Base-by-base conservation (phyloP, 352 stramenopile species). In the Phytopythium ostracodes region DNA sequence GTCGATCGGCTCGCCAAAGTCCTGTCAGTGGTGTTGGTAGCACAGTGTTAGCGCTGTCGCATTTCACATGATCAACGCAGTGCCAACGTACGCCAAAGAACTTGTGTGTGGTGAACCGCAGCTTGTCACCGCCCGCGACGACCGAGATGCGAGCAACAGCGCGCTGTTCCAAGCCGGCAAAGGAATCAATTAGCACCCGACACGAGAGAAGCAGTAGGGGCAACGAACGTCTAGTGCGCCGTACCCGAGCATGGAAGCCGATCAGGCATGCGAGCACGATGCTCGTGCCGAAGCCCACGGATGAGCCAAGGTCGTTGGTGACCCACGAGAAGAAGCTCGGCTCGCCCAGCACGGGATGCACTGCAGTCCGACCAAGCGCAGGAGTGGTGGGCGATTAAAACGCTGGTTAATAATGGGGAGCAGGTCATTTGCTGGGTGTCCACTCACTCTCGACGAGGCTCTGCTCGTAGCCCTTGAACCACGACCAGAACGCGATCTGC, bases 401-500 rank as follows among this genome's bases (percentile, higher is more conserved):
- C n/a, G n/a, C n/a, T n/a, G n/a, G n/a, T n/a, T n/a, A n/a, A n/a
- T n/a, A n/a, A n/a, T n/a, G n/a, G n/a, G n/a, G n/a, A n/a, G n/a
- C n/a, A n/a, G n/a, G n/a, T n/a, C n/a, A n/a, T n/a, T n/a, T n/a
- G n/a, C n/a, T n/a, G n/a, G n/a, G n/a, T n/a, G n/a, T n/a, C n/a
- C n/a, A 79, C 79, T 51, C 65, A 93, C 84, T 90, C 71, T 93
- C 84, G 12, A 88, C 69, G 2, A 93, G 73, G 71, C 84, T 91
- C 63, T 90, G 78, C 67, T 93, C 82, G 60, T 92, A 92, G n/a
- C 86, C 86, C 62, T 95, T 95, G 56, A 93, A 72, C 86, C 86
- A 95, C 29, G 84, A 93, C 86, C 86, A 95, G 56, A 95, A 95
- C 25, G 86, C 84, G 62, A 95, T 91, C 81, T 95, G 64, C 42